These are phyloP conservation scores for Pythium phragmiticola DNA, from an alignment of 352 stramenopile genomes.

Conservation along the genomic window DNA sequence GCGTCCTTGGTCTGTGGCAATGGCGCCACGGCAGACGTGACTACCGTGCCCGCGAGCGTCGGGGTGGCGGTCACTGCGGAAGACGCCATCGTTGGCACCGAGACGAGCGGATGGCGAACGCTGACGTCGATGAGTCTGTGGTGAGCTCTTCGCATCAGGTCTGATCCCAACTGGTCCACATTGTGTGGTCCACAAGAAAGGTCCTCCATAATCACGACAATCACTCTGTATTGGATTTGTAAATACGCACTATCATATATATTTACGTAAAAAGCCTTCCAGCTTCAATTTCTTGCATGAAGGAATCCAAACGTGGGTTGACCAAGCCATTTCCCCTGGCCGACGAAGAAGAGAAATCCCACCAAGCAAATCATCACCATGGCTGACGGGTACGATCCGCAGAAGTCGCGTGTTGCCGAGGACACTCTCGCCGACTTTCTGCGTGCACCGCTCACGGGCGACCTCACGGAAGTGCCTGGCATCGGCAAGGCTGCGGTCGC, in stretches of 20 bases:
- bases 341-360: background rate
- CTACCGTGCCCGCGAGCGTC: conserved; percentile 23
- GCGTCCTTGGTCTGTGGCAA: background rate
- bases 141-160: background rate
- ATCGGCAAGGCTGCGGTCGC: conserved; percentile 90
- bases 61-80: conserved; percentile 15
- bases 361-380: conserved; percentile 29
- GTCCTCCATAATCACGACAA: background rate
- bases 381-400: conserved; percentile 89
- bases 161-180: background rate
- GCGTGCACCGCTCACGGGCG: conserved; percentile 86
- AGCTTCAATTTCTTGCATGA: background rate
- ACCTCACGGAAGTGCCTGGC: conserved; percentile 93
- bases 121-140: conserved; percentile 12
- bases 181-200: background rate
- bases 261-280: conserved; percentile 3
- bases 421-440: conserved; percentile 93
- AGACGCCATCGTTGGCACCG: background rate
- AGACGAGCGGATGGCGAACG: conserved; percentile 10
- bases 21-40: background rate
- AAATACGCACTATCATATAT: conserved; percentile 3
- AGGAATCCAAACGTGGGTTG: conserved; percentile 3
- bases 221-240: background rate
- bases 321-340: conserved; percentile 2
- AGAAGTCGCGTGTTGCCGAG: conserved; percentile 90